Percentiles rank a stretch among this genome's conserved stretches.
phyloP scores from a whole-genome alignment of 768 basidiomycete species.

The Trametes cinnabarina region DNA sequence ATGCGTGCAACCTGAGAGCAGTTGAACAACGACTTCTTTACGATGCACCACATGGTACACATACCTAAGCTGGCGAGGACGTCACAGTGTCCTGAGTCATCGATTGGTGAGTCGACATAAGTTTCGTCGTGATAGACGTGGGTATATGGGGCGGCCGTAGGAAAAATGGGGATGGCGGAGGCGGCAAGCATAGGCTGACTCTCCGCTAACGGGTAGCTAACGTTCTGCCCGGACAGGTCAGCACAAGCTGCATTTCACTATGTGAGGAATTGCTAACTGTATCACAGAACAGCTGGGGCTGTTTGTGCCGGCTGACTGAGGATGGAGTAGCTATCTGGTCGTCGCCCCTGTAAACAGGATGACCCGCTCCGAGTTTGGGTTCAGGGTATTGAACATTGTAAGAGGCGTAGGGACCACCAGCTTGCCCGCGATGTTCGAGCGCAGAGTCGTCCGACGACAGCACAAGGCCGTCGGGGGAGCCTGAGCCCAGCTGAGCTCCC shows the following conservation, averaged over 20 bases:
- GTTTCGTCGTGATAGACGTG: slow-evolving; percentile 4
- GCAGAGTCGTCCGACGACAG: not conserved
- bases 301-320: not conserved
- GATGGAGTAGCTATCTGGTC: not conserved
- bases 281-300: slow-evolving; percentile 1
- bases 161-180: not conserved
- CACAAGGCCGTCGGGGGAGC: not conserved
- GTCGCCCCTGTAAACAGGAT: not conserved
- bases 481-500: not conserved
- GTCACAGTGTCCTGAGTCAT: slow-evolving; percentile 7
- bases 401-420: not conserved
- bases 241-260: not conserved
- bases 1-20: slow-evolving; percentile 4
- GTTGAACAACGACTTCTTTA: not conserved
- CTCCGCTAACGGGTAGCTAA: not conserved
- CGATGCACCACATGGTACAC: not conserved
- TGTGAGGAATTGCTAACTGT: slow-evolving; percentile 1
- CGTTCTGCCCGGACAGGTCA: not conserved
- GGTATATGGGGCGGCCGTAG: not conserved
- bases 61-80: slow-evolving; percentile 2
- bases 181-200: not conserved
- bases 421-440: not conserved
- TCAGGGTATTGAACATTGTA: slow-evolving; percentile 5
- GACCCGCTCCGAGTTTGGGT: not conserved
- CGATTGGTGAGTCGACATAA: slow-evolving; percentile 11